These are phyloP conservation scores for Fusarium phyllophilum DNA, from an alignment of 2,329 filamentous ascomycete species.

Conservation along the genomic window DNA sequence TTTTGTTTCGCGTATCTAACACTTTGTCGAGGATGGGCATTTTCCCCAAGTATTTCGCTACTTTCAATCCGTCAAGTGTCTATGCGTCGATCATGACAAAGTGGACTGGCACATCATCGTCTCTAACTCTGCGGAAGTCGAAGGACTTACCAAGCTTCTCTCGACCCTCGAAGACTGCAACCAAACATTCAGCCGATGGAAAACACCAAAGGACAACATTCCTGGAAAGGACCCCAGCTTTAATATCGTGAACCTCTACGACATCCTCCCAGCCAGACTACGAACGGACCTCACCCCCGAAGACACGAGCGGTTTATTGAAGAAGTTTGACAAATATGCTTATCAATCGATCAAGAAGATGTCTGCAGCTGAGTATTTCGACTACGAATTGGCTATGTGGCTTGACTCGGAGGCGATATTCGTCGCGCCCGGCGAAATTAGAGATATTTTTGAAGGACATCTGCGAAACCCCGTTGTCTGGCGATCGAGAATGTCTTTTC, in stretches of 20 bases:
- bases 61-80: background rate
- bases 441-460: accelerated
- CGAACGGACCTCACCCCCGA: background rate
- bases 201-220: background rate
- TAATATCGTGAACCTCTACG: background rate
- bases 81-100: background rate
- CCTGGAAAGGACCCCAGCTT: background rate
- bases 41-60: background rate
- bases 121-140: background rate
- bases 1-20: background rate
- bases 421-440: accelerated
- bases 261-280: background rate
- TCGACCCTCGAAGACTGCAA: background rate
- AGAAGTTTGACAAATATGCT: background rate
- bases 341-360: background rate
- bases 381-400: background rate
- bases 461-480: background rate
- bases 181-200: background rate
- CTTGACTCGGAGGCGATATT: background rate
- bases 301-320: background rate
- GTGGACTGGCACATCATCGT: background rate
- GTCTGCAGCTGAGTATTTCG: background rate
- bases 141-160: background rate
- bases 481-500: background rate
- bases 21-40: background rate